Conservation (phyloP, 2,329 filamentous ascomycete species). For the Beauveria varroae region DNA sequence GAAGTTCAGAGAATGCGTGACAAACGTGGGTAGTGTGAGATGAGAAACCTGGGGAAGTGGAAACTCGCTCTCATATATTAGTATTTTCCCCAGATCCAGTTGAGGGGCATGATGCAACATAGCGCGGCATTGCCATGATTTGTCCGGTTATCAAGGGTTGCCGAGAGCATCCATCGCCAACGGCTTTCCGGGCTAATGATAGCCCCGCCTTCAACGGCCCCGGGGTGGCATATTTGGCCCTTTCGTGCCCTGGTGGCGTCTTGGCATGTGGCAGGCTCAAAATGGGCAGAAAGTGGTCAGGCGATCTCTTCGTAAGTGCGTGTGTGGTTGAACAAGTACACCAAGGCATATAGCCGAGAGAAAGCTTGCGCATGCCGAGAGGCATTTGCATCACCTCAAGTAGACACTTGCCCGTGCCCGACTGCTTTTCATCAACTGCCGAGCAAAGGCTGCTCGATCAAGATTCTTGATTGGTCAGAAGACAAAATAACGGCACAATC, state of each 20-base stretch:
- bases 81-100: background rate
- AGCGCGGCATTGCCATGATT: background rate
- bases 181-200: conserved; percentile 4
- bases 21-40: background rate
- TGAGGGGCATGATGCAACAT: background rate
- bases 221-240: background rate
- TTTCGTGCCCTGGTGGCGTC: background rate
- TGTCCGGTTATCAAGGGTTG: background rate
- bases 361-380: background rate
- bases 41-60: background rate
- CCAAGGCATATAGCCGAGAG: background rate
- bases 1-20: background rate
- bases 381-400: background rate
- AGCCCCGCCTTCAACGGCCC: background rate
- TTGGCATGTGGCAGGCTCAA: background rate
- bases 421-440: background rate
- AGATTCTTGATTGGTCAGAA: no score
- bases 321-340: background rate
- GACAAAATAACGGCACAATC: no score
- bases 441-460: background rate
- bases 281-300: background rate
- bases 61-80: background rate
- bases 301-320: background rate
- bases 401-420: background rate
- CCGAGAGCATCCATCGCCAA: conserved; percentile 2